Percentiles rank a stretch among this genome's conserved stretches.
Conservation (phyloP, 257 asterid genomes). For the Penstemon davidsonii region DNA sequence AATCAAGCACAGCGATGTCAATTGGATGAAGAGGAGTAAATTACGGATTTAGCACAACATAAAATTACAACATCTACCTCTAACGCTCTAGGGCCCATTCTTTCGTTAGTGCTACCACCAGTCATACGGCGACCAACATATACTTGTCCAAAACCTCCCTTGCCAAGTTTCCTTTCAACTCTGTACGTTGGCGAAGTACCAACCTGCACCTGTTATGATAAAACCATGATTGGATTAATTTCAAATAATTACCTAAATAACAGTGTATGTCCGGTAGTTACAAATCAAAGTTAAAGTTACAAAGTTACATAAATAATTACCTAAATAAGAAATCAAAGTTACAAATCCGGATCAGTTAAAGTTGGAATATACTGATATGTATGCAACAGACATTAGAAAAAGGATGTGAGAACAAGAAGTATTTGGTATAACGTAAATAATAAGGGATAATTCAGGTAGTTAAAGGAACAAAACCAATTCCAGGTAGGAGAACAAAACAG, state of each 20-base stretch:
- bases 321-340: not conserved
- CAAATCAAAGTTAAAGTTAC: too few relatives aligned
- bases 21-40: not conserved
- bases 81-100: constrained; percentile 60
- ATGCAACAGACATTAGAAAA: too few relatives aligned
- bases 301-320: not conserved
- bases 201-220: constrained; percentile 70
- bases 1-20: constrained; percentile 19
- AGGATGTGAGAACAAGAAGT: too few relatives aligned
- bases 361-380: too few relatives aligned
- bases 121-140: constrained; percentile 74
- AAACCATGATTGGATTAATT: constrained; percentile 12
- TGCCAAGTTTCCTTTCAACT: constrained; percentile 71
- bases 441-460: too few relatives aligned
- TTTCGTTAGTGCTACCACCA: constrained; percentile 49
- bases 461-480: too few relatives aligned
- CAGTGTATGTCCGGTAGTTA: not conserved
- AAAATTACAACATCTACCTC: constrained; percentile 43
- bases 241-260: not conserved
- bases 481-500: too few relatives aligned
- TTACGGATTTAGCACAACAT: constrained; percentile 9
- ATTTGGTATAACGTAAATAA: too few relatives aligned
- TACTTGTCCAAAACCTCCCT: constrained; percentile 96
- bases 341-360: too few relatives aligned
- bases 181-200: constrained; percentile 75